Conservation (phyloP, 257 asterid genomes). For the Scutellaria galericulata region DNA sequence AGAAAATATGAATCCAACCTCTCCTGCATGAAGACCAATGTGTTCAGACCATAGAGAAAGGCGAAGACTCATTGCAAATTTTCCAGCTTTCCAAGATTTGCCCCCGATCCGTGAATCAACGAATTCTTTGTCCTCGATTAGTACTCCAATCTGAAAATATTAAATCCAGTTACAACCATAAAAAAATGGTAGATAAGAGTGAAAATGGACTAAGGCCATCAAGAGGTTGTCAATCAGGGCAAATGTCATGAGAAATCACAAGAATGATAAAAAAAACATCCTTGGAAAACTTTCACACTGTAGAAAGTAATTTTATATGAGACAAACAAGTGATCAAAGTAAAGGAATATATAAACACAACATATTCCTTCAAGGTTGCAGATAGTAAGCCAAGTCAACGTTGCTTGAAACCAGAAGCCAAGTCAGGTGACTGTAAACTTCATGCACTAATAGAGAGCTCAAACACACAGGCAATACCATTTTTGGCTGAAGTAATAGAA, state of each 20-base stretch:
- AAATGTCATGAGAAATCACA: not conserved
- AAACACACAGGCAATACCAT: not conserved
- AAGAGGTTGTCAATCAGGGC: not conserved
- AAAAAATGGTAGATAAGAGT: not conserved
- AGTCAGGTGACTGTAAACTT: conserved; percentile 1
- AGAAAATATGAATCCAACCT: conserved; percentile 50
- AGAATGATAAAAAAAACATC: not conserved
- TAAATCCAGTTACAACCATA: conserved; percentile 24
- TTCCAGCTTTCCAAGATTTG: conserved; percentile 84
- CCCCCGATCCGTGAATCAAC: conserved; percentile 88
- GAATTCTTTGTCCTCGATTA: conserved; percentile 88
- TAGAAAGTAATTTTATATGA: not conserved
- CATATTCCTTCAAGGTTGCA: not conserved
- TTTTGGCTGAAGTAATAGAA: conserved; percentile 1
- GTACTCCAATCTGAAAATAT: conserved; percentile 74
- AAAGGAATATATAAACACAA: not conserved
- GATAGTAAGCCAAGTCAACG: not conserved
- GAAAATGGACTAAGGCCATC: not conserved
- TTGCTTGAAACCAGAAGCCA: not conserved
- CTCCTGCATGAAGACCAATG: conserved; percentile 79
- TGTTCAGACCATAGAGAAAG: conserved; percentile 95
- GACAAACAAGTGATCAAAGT: conserved; percentile 2
- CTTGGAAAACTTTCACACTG: not conserved
- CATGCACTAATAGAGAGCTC: conserved; percentile 6
- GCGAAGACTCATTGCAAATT: conserved; percentile 83